Conservation (phyloP, 768 basidiomycete genomes). For the Symmetrospora coprosmae region DNA sequence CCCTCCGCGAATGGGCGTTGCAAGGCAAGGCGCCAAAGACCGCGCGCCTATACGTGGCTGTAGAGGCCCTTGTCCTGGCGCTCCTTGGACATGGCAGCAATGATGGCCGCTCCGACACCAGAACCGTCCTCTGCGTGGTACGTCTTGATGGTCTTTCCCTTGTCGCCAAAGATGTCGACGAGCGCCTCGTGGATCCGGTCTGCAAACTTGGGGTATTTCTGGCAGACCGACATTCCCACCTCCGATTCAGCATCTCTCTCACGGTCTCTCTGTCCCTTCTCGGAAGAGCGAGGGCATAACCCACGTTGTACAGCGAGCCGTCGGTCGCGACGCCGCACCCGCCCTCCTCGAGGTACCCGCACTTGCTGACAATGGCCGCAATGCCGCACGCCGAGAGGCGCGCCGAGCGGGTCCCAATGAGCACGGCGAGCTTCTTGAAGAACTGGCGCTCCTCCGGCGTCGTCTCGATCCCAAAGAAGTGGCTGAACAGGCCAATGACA, state of each 20-base stretch:
- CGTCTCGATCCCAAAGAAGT: slow-evolving; percentile 93
- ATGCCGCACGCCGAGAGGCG: slow-evolving; percentile 88
- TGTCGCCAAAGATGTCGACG: slow-evolving; percentile 88
- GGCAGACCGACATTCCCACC: not conserved
- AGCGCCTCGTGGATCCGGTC: slow-evolving; percentile 85
- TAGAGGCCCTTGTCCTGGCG: slow-evolving; percentile 52
- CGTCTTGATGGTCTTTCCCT: slow-evolving; percentile 68
- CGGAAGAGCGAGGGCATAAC: slow-evolving; percentile 32
- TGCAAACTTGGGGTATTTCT: slow-evolving; percentile 97
- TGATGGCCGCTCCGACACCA: slow-evolving; percentile 91
- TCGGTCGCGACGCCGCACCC: slow-evolving; percentile 72
- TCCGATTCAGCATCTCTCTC: not conserved
- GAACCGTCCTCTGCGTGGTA: slow-evolving; percentile 80
- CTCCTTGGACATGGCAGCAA: slow-evolving; percentile 85
- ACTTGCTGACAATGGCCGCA: slow-evolving; percentile 87
- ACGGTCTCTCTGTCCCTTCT: not conserved
- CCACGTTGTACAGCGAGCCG: slow-evolving; percentile 83
- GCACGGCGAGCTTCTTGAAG: slow-evolving; percentile 80
- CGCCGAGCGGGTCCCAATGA: slow-evolving; percentile 59
- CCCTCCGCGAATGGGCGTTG: too few species aligned
- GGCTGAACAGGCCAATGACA: slow-evolving; percentile 90
- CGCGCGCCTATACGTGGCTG: slow-evolving; percentile 34
- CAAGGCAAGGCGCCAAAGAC: too few species aligned
- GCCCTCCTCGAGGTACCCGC: slow-evolving; percentile 78
- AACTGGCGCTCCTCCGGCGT: slow-evolving; percentile 93